Evolutionary conservation across 192 early-diverging fungal genomes (phyloP).

Genomic region (Linnemannia elongata): DNA sequence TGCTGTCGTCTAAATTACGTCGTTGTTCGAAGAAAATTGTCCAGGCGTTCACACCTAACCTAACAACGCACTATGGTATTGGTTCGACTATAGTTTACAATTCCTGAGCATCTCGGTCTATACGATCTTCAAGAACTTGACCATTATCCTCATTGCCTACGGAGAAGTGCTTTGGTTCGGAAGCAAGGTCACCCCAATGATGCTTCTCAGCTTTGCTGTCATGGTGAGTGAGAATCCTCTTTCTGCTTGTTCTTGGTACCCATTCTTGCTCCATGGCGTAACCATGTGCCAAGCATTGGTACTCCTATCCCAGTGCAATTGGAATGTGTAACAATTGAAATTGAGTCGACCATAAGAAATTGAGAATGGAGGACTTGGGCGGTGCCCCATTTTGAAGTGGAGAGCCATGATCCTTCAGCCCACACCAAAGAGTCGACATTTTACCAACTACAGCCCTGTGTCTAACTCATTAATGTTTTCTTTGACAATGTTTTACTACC

Average conservation of each 20-base stretch:
- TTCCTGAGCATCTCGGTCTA: conserved; percentile 94
- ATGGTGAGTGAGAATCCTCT: conserved; percentile 66
- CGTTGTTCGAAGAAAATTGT: background rate
- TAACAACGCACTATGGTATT: background rate
- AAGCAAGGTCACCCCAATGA: conserved; percentile 84
- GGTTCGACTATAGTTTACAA: conserved; percentile 67
- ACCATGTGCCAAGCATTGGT: background rate
- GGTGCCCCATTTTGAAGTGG: background rate
- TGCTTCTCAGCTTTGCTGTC: conserved; percentile 86
- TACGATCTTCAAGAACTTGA: conserved; percentile 99
- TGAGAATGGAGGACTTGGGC: background rate
- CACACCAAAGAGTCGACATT: background rate
- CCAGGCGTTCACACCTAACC: background rate
- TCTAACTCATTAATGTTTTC: background rate
- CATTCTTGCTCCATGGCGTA: background rate
- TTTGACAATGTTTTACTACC: background rate
- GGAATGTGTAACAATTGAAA: background rate
- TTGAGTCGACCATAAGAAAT: background rate
- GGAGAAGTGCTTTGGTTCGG: conserved; percentile 88
- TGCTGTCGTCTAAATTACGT: background rate
- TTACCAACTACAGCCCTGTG: background rate
- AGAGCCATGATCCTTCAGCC: background rate
- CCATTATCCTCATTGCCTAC: conserved; percentile 97
- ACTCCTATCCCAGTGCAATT: background rate
- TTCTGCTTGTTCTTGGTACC: background rate